phyloP scores from a whole-genome alignment of 2,329 filamentous ascomycete genomes.

The Fusarium sp. region DNA sequence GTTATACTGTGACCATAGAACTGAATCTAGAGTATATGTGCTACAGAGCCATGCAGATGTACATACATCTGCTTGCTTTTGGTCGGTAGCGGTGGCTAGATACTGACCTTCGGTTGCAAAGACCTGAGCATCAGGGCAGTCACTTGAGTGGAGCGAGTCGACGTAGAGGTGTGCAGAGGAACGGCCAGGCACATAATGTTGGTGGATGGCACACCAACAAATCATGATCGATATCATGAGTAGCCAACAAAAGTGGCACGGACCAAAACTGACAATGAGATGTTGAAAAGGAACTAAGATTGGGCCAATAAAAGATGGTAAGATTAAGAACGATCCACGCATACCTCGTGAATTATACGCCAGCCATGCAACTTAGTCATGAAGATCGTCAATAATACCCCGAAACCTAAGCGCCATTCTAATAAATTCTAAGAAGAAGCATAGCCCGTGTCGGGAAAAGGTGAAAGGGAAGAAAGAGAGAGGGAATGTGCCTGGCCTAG shows the following conservation, averaged over 20 bases:
- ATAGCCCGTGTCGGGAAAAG: constrained; percentile 10
- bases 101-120: background rate
- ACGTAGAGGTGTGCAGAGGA: constrained; percentile 9
- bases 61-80: constrained; percentile 1
- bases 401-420: constrained; percentile 44
- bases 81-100: background rate
- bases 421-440: constrained; percentile 33
- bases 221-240: constrained; percentile 26
- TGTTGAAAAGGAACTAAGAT: constrained; percentile 10
- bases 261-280: constrained; percentile 13
- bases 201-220: constrained; percentile 24
- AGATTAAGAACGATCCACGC: constrained; percentile 51
- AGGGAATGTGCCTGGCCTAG: constrained; percentile 42
- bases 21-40: background rate
- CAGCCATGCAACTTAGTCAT: constrained; percentile 50
- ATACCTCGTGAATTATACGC: constrained; percentile 54
- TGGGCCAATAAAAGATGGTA: constrained; percentile 26
- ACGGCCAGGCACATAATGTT: constrained; percentile 38
- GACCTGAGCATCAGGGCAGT: constrained; percentile 2
- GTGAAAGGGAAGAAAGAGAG: constrained; percentile 17
- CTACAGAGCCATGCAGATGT: background rate
- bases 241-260: constrained; percentile 11
- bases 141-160: constrained; percentile 1
- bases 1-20: background rate
- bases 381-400: constrained; percentile 45